These are phyloP conservation scores for Naganishia sp. DNA, from an alignment of 1,284 basidiomycete species.

Conservation along the genomic window DNA sequence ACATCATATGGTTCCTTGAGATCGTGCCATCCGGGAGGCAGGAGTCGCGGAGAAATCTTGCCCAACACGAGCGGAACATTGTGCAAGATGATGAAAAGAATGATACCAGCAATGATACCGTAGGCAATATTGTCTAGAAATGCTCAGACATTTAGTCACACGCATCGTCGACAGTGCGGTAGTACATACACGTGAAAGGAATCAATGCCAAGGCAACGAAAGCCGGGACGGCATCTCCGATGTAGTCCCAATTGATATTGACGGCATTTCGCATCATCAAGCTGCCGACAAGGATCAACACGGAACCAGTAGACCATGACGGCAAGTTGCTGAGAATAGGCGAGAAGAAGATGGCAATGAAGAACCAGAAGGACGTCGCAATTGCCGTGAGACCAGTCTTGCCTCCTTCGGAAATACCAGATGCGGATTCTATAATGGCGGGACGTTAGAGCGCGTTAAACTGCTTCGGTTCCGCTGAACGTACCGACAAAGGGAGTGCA, in stretches of 20 bases:
- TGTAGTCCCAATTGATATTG: conserved; percentile 86
- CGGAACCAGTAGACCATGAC: conserved; percentile 83
- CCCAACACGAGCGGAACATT: conserved; percentile 65
- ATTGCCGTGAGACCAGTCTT: conserved; percentile 83
- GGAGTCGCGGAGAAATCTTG: conserved; percentile 61
- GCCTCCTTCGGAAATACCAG: conserved; percentile 68
- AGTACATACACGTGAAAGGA: conserved; percentile 72
- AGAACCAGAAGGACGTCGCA: conserved; percentile 74
- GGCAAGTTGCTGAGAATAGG: conserved; percentile 88
- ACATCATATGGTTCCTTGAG: conserved; percentile 43
- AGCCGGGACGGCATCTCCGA: conserved; percentile 80
- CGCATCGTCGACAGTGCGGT: not conserved
- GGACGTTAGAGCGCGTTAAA: not conserved
- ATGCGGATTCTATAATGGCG: conserved; percentile 41
- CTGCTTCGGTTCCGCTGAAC: not conserved
- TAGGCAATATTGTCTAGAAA: conserved; percentile 66
- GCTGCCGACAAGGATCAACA: conserved; percentile 80
- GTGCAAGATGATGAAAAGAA: conserved; percentile 72
- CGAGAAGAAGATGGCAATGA: conserved; percentile 83
- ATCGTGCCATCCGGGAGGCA: conserved; percentile 62
- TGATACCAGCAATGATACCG: conserved; percentile 78
- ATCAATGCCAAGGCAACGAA: conserved; percentile 78
- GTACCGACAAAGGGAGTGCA: conserved; percentile 77
- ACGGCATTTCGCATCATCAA: conserved; percentile 85
- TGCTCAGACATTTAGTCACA: conserved; percentile 27